Base-by-base conservation (phyloP, 2,329 filamentous ascomycete genomes). In the Fusarium citri region DNA sequence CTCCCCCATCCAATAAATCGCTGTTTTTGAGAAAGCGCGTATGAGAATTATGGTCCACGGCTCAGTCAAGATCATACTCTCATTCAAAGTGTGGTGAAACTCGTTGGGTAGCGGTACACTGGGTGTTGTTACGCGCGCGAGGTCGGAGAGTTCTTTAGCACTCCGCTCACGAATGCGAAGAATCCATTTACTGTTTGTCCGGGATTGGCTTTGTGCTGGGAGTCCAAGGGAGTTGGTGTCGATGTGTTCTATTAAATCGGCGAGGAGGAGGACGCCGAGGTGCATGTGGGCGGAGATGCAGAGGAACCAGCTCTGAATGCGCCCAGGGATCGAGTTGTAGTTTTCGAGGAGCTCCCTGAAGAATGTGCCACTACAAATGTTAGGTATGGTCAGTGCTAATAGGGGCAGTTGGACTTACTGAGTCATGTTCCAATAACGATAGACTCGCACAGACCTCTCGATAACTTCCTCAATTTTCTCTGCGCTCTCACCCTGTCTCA, bases 291-390 rank as follows among this genome's bases (percentile, higher is more conserved):
- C 83, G 0, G 83, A 79, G 31, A 89, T 82, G 60, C 86, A 84
- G 11, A 87, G 79, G 58, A 88, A 88, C 87, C 87, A 89, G 18
- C 86, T 86, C 67, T 87, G 86, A 9, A 89, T 82, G 4, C 84
- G 84, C 3, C 82, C 71, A 0, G 86, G 85, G 1, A 89, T 80
- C 0, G 76, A 71, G n/a, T 83, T 76, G 60, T 87, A 86, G 65
- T 85, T 76, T 7, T 79, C 76, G 7, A 87, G 76, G 28, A 86
- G 83, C 60, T 87, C 85, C 26, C 79, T 72, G 65, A 88, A 85
- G 66, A 89, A 87, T 0, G 79, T 78, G 2, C 82, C 82, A 62
- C 62, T 65, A 1, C 5, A 1, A 6, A 34, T 7, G 18, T 65
- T 34, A 65, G 60, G 9, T n/a, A 3, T 4, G 2, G 6, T 4